Evolutionary conservation across 2,329 filamentous ascomycete genomes (phyloP).

Genomic region (Fusarium pilosicola): DNA sequence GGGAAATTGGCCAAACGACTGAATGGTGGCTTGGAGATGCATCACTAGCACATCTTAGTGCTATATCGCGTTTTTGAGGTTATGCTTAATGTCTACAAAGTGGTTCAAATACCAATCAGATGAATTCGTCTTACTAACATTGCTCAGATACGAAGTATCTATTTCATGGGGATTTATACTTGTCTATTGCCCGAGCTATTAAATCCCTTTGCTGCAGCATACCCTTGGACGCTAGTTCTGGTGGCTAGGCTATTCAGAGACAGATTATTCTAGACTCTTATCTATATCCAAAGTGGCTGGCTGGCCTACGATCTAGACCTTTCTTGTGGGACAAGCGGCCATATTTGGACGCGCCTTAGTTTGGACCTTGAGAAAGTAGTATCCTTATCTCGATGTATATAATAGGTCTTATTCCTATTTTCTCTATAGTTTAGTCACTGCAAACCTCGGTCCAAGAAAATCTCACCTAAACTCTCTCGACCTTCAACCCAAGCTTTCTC

Average conservation of each 20-base stretch:
- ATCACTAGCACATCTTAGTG: not conserved
- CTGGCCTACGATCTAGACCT: not conserved
- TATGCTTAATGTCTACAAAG: not conserved
- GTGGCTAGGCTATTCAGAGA: not conserved
- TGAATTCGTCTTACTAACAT: accelerated
- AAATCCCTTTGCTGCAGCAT: accelerated
- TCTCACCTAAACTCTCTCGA: accelerated
- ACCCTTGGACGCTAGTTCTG: not conserved
- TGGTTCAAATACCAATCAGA: not conserved
- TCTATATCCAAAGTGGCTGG: not conserved
- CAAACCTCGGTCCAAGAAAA: not conserved
- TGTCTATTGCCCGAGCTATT: accelerated
- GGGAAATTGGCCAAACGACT: not conserved
- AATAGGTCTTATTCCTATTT: not conserved
- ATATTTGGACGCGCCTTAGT: too few relatives aligned
- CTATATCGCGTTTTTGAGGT: not conserved
- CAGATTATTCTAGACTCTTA: not conserved
- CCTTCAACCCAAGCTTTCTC: not conserved
- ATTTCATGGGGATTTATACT: not conserved
- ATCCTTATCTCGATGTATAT: not conserved
- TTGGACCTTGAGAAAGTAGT: accelerated
- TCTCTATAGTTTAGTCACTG: accelerated
- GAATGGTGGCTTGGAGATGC: not conserved
- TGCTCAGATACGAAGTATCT: accelerated
- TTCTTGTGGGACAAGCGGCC: not conserved